Percentiles rank a stretch among this genome's conserved stretches.
Conservation (phyloP, 441 rosid species). For the Sinapis alba region DNA sequence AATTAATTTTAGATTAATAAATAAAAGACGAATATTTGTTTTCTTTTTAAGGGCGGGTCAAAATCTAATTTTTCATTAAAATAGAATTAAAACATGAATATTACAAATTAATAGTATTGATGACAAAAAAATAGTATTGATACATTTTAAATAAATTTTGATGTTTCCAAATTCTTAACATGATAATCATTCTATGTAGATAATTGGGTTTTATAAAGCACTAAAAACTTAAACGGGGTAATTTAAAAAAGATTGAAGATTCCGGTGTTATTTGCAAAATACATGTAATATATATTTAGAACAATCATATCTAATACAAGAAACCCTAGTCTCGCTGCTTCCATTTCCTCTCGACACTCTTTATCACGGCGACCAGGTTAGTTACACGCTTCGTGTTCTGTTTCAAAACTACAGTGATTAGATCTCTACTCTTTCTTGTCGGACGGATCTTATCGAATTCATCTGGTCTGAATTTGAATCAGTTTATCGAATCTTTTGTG, state of each 20-base stretch:
- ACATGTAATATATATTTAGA: constrained; percentile 12
- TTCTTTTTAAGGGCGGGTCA: too few species aligned
- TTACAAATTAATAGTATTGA: too few species aligned
- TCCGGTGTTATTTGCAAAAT: constrained; percentile 18
- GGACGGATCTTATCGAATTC: constrained; percentile 25
- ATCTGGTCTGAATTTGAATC: background rate
- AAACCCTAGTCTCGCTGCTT: constrained; percentile 34
- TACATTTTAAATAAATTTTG: too few species aligned
- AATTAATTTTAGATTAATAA: too few species aligned
- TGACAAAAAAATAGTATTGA: too few species aligned
- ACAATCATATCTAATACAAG: constrained; percentile 28
- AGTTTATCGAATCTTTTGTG: constrained; percentile 21
- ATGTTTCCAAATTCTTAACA: too few species aligned
- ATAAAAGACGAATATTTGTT: too few species aligned
- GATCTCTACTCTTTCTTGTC: constrained; percentile 12
- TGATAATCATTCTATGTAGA: background rate
- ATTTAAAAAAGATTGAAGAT: background rate
- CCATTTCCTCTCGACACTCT: background rate
- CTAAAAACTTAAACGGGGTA: background rate
- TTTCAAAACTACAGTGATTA: constrained; percentile 5
- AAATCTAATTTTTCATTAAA: too few species aligned
- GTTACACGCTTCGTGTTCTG: background rate
- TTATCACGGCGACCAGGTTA: constrained; percentile 38
- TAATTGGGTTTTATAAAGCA: background rate
- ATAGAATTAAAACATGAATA: too few species aligned